phyloP scores from a whole-genome alignment of 2,329 filamentous ascomycete species.

The Talaromyces sp. region DNA sequence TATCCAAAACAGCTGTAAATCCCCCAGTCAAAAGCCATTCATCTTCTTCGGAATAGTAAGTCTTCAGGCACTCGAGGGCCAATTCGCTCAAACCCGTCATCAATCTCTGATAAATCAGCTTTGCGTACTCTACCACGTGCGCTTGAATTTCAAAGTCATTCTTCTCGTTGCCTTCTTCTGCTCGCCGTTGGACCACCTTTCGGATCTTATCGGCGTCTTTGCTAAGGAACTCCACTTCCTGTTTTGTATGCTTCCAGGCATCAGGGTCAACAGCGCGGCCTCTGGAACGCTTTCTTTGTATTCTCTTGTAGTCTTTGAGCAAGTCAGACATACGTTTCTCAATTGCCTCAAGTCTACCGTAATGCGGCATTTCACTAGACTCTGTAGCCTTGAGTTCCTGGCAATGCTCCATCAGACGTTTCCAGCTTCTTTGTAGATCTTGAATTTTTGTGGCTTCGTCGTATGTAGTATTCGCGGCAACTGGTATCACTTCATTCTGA shows the following conservation, averaged over 20 bases:
- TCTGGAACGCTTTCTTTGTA: slow-evolving; percentile 6
- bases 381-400: neutral
- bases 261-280: neutral
- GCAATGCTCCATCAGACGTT: neutral
- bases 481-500: neutral
- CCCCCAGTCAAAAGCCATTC: slow-evolving; percentile 14
- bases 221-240: neutral
- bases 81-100: slow-evolving; percentile 19
- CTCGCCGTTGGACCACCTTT: neutral
- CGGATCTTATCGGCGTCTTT: slow-evolving; percentile 3
- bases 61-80: slow-evolving; percentile 19
- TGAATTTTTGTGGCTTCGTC: slow-evolving; percentile 7
- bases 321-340: neutral
- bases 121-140: slow-evolving; percentile 15
- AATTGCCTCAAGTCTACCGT: neutral
- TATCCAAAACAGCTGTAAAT: slow-evolving; percentile 17
- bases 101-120: slow-evolving; percentile 19
- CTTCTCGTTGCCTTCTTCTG: neutral
- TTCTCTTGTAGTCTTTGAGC: slow-evolving; percentile 5
- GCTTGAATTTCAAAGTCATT: slow-evolving; percentile 1
- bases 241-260: neutral
- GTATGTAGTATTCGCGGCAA: neutral
- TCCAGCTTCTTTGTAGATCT: slow-evolving; percentile 5
- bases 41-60: slow-evolving; percentile 16
- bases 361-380: neutral